These are phyloP conservation scores for Phialophora expanda DNA, from an alignment of 2,329 filamentous ascomycete genomes.

Conservation along the genomic window DNA sequence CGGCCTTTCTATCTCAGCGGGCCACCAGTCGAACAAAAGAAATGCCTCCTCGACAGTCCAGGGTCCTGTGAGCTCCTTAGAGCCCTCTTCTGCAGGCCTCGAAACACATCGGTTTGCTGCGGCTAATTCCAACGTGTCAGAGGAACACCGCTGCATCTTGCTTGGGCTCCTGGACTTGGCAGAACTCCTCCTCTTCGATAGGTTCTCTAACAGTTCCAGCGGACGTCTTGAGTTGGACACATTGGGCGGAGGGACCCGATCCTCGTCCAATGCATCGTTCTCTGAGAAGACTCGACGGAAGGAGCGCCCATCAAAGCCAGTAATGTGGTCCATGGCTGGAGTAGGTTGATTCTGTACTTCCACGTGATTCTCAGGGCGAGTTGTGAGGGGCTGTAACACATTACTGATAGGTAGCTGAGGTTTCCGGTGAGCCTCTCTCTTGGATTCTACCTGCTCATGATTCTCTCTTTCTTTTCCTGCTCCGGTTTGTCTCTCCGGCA, in stretches of 20 bases:
- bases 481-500: background rate
- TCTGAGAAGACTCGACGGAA: constrained; percentile 34
- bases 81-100: background rate
- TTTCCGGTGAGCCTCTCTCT: background rate
- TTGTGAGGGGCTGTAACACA: background rate
- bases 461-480: background rate
- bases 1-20: constrained; percentile 31
- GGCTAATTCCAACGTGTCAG: constrained; percentile 24
- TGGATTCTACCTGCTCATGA: background rate
- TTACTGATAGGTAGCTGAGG: background rate
- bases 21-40: constrained; percentile 40
- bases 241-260: background rate
- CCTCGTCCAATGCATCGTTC: constrained; percentile 28
- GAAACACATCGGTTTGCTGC: background rate
- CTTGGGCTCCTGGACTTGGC: constrained; percentile 19
- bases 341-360: background rate
- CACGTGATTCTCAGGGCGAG: background rate
- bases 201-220: constrained; percentile 19
- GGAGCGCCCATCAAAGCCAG: constrained; percentile 5
- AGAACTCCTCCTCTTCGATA: constrained; percentile 16
- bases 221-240: constrained; percentile 13
- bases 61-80: constrained; percentile 29
- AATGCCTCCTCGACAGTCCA: constrained; percentile 41
- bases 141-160: constrained; percentile 28
- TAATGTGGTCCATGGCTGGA: background rate